Evolutionary conservation across 2,329 filamentous ascomycete genomes (phyloP), one percentile per base, ranked within the genome.

Genomic region (Tolypocladium inflatum): DNA sequence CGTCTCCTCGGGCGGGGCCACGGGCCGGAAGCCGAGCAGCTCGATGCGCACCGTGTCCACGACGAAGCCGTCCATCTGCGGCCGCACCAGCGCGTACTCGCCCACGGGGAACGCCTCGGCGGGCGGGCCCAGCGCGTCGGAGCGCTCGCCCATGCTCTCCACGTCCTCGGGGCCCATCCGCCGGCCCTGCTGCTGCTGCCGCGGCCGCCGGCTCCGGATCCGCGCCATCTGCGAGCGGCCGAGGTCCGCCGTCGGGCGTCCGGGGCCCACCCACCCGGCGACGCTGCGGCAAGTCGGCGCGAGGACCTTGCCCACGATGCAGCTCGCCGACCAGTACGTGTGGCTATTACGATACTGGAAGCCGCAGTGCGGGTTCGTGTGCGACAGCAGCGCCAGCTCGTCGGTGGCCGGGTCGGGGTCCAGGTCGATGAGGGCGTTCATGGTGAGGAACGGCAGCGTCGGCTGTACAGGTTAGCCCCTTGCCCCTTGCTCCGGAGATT

Each of bases 381-480:
- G 85, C 1, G 84, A 86, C 10, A 91, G 78, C 39, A 87, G 78
- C 13, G 85, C 84, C 19, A 91, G 79, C 9, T 84, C 76, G 61
- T 87, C 82, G 6, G 82, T 84, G 3, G 84, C 84, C 4, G 79
- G 79, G 67, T 89, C 87, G 2, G 84, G 84, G 65, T 91, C 88
- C 64, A 89, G 83, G 68, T 91, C 88, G 62, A 91, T 85, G 50
- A 91, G 77, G 4, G 87, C 82, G 68, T 90, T 91, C 86, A 91
- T 91, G 52, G 90, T 84, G 42, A 90, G 79, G 72, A 88, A 91
- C 3, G 88, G 86, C 52, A 89, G 83, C 0, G 82, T 85, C 4
- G 79, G 74, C 79, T 81, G 59, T 11, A 2, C 19, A 39, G 26
- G 43, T 35, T 21, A n/a, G 11, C 6, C 19, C 11, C 17, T 26